phyloP scores from a whole-genome alignment of 139 green algal genomes.

The Ulvella scutata region DNA sequence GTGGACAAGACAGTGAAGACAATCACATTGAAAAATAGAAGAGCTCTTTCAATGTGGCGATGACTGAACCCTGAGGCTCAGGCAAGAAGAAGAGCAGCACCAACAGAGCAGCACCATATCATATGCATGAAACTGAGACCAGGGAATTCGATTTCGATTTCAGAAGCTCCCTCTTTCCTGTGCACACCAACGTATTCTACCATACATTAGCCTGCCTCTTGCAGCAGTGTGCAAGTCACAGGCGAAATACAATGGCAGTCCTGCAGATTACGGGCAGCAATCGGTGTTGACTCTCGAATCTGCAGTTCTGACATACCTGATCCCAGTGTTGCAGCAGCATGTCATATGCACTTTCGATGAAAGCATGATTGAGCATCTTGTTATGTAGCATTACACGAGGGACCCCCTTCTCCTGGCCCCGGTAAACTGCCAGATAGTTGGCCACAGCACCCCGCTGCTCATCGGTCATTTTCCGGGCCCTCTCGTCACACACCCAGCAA shows the following conservation, averaged over 20 bases:
- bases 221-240: too few species aligned
- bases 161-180: neutral
- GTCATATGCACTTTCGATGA: slow-evolving; percentile 28
- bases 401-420: slow-evolving; percentile 39
- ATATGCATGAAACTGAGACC: neutral
- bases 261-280: neutral
- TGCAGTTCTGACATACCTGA: slow-evolving; percentile 18
- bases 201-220: too few species aligned
- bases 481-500: slow-evolving; percentile 90
- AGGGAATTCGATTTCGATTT: neutral
- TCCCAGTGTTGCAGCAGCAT: slow-evolving; percentile 29
- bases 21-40: too few species aligned
- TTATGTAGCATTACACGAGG: slow-evolving; percentile 22
- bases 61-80: too few species aligned
- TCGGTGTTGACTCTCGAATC: neutral
- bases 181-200: too few species aligned
- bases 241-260: too few species aligned
- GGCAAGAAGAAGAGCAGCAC: too few species aligned
- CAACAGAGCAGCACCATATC: too few species aligned
- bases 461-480: slow-evolving; percentile 65
- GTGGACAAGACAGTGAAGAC: too few species aligned
- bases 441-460: slow-evolving; percentile 69
- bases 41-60: too few species aligned
- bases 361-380: slow-evolving; percentile 35
- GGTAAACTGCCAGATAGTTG: slow-evolving; percentile 77